These are phyloP conservation scores for Neobulgaria alba DNA, from an alignment of 2,329 filamentous ascomycete genomes.

Conservation along the genomic window DNA sequence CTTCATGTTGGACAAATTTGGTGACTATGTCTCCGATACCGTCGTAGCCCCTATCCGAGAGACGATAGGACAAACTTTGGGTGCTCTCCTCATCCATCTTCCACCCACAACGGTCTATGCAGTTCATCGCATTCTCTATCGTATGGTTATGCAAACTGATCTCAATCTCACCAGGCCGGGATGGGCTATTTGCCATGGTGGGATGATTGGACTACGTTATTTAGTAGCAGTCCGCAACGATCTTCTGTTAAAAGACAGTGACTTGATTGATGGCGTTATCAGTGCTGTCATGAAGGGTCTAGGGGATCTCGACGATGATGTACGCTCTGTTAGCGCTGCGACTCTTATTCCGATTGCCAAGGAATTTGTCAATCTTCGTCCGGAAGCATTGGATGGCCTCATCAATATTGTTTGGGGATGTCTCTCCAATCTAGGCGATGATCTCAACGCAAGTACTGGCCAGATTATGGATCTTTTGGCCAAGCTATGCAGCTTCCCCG, in stretches of 20 bases:
- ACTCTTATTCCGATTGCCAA: conserved; percentile 93
- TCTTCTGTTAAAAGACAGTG: conserved; percentile 70
- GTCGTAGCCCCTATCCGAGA: conserved; percentile 94
- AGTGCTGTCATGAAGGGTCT: conserved; percentile 91
- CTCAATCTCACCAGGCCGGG: conserved; percentile 63
- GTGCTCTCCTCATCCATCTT: conserved; percentile 79
- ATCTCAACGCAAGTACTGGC: conserved; percentile 92
- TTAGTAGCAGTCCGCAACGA: conserved; percentile 93
- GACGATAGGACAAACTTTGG: conserved; percentile 88
- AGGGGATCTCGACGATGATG: conserved; percentile 86
- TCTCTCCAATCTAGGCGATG: conserved; percentile 90
- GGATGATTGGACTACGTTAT: conserved; percentile 94
- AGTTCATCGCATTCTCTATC: conserved; percentile 76
- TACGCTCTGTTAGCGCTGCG: conserved; percentile 93
- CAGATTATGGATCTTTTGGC: conserved; percentile 98
- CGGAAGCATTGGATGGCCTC: conserved; percentile 66
- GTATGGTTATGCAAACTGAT: conserved; percentile 87
- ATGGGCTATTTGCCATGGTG: conserved; percentile 95
- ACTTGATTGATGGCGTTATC: conserved; percentile 88
- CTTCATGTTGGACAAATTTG: conserved; percentile 94
- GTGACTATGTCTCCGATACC: conserved; percentile 95
- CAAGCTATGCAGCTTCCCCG: conserved; percentile 87
- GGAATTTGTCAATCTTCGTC: conserved; percentile 83
- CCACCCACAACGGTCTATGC: conserved; percentile 70
- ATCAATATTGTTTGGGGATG: conserved; percentile 98